Evolutionary conservation across 768 basidiomycete species (phyloP), one percentile per base, ranked within the genome.

Genomic region (Pleurotus giganteus): DNA sequence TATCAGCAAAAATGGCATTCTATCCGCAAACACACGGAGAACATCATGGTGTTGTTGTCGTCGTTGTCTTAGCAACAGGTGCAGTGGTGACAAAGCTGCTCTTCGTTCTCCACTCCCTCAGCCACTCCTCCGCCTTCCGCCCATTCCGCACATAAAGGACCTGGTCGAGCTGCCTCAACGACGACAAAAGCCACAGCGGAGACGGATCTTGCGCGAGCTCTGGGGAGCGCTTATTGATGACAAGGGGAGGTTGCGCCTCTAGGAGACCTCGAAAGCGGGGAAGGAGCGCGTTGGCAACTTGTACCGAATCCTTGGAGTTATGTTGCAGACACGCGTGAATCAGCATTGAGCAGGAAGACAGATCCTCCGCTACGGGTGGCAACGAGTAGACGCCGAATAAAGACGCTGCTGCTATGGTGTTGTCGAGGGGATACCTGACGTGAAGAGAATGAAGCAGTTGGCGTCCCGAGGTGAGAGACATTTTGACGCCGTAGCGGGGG

Each of bases 361-460:
- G 74, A 65, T 89, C 86, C n/a, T 71, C 61, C 4, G 79, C 71
- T 34, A 84, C 70, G 0, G 79, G 73, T 0, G 83, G 75, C 21
- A 88, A 76, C 12, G 71, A 66, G 66, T 86, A 85, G 7, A 79
- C 63, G 50, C 74, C 69, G 59, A 78, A 84, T 2, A 88, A 74
- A 5, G 84, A 76, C 1, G 80, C 70, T 5, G 81, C 75, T 1
- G 80, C 66, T 49, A 85, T 72, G 36, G 74, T 64, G 56, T 80
- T 69, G 17, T 78, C 67, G 19, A 86, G 65, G 1, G 83, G 76
- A 56, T 77, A 65, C 15, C 72, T 61, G 45, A 66, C 56, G 61
- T 82, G 79, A 2, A 88, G 70, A 1, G 83, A 74, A 55, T 87
- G 80, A 1, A 88, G 64, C 42, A 89, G 77, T 37, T 74, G 76